Evolutionary conservation across 257 asterid species (phyloP), one percentile per base, ranked within the genome.

Genomic region (Avicennia marina): DNA sequence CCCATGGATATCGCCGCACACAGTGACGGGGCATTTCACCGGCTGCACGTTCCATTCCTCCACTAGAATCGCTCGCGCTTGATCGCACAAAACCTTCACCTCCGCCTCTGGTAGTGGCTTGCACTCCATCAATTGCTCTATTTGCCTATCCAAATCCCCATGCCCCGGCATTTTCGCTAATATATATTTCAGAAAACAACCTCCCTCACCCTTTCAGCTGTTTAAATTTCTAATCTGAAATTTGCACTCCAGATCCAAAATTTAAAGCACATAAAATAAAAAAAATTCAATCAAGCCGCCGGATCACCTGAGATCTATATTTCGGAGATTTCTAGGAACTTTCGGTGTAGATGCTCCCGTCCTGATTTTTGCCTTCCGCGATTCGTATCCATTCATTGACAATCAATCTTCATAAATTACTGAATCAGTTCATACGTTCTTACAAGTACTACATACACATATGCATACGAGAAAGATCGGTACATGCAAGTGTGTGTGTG

Each of bases 41-140:
- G 96, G 96, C 73, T 85, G 96, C 65, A 89, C 96, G 55, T 89
- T 89, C 94, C 94, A 75, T 64, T 89, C 96, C 71, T 89, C 96
- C 57, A 89, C 95, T 21, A 89, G 78, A 60, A 85, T 73, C 70
- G 82, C 85, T 47, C 94, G 80, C 22, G 96, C 95, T 53, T 89
- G 95, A 57, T 89, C 96, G 79, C 95, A 89, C 66, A 89, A 45
- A 63, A 58, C 22, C 69, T 78, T 85, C 69, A 89, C 96, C 79
- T 83, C 96, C 64, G 77, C 76, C 77, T 83, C 95, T 49, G 90
- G 10, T 4, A 89, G 72, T 57, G 85, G 90, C 78, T 89, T 85
- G 84, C 96, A 85, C 75, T 83, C 95, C 95, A 83, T 89, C 87
- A 89, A 61, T 51, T 89, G 97, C 75, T 72, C 89, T 38, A 89